phyloP scores from a whole-genome alignment of 2,329 filamentous ascomycete genomes.

The Cryphonectria nitschkei region DNA sequence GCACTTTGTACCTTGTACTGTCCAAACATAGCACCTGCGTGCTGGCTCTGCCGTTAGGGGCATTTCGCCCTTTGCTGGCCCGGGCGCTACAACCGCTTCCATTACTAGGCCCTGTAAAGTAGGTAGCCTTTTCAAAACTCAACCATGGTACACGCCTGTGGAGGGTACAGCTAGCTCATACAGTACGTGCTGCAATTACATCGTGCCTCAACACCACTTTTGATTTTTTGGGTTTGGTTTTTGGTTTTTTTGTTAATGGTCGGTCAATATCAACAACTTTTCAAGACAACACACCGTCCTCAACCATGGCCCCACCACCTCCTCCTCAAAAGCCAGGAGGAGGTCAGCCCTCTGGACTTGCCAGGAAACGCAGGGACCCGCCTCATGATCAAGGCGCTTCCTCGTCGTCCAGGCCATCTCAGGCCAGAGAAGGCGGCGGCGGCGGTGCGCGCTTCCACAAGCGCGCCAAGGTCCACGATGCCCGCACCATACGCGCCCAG shows the following conservation, averaged over 20 bases:
- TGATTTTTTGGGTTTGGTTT: not conserved
- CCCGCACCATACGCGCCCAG: conserved; percentile 55
- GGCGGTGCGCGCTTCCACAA: conserved; percentile 40
- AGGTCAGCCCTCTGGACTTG: conserved; percentile 21
- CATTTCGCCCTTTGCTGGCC: not conserved
- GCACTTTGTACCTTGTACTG: not conserved
- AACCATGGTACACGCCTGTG: not conserved
- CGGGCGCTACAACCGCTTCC: not conserved
- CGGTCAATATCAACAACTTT: not conserved
- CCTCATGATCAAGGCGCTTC: not conserved
- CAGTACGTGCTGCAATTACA: not conserved
- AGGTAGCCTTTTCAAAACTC: not conserved
- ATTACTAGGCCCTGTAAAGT: not conserved
- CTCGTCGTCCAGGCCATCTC: conserved; percentile 7
- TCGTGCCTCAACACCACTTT: not conserved
- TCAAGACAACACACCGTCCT: not conserved
- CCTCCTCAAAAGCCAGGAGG: conserved; percentile 18
- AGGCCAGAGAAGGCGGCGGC: conserved; percentile 31
- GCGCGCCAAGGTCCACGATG: conserved; percentile 51
- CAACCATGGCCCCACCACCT: conserved; percentile 32
- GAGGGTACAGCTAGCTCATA: not conserved
- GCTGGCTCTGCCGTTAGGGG: not conserved
- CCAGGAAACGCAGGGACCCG: conserved; percentile 34
- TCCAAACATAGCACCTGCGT: not conserved
- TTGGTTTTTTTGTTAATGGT: conserved; percentile 2